Percentiles rank a stretch among this genome's conserved stretches.
Conservation (phyloP, 371 early-diverging fungal species). For the Amoeboaphelidium protococcarum region DNA sequence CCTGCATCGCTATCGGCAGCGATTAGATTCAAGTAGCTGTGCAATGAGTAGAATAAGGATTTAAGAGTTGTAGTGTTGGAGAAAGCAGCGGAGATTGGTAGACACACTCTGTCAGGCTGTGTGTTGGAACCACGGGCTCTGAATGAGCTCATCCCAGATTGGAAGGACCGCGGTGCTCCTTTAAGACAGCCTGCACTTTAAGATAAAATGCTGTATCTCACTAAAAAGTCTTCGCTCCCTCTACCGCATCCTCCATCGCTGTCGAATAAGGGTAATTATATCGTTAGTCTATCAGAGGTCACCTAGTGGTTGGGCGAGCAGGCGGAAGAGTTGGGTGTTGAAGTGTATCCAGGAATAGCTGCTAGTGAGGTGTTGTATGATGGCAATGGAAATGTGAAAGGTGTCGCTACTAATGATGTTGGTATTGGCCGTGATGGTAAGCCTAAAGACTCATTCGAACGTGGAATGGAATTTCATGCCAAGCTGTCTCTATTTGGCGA, state of each 20-base stretch:
- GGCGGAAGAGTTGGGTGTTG: slow-evolving; percentile 86
- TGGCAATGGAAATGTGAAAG: slow-evolving; percentile 66
- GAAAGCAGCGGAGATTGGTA: slow-evolving; percentile 83
- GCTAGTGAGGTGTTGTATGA: slow-evolving; percentile 74
- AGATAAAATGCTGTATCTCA: slow-evolving; percentile 68
- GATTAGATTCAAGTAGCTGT: slow-evolving; percentile 71
- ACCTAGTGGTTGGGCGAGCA: slow-evolving; percentile 88
- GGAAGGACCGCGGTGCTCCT: slow-evolving; percentile 84
- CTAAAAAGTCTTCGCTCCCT: slow-evolving; percentile 47
- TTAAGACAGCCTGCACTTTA: slow-evolving; percentile 56
- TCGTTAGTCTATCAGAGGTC: slow-evolving; percentile 73
- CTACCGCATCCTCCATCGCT: slow-evolving; percentile 87
- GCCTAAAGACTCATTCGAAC: slow-evolving; percentile 72
- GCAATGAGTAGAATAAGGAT: slow-evolving; percentile 53
- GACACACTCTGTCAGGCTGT: slow-evolving; percentile 83
- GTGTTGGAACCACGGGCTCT: slow-evolving; percentile 83
- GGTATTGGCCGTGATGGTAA: slow-evolving; percentile 68
- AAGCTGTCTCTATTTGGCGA: slow-evolving; percentile 88
- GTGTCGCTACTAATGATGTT: slow-evolving; percentile 84
- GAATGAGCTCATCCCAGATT: slow-evolving; percentile 84
- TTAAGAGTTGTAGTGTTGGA: slow-evolving; percentile 73
- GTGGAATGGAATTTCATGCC: slow-evolving; percentile 84
- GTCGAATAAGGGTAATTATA: slow-evolving; percentile 89
- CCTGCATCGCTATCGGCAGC: slow-evolving; percentile 26
- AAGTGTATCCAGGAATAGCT: slow-evolving; percentile 77